Conservation (phyloP, 352 stramenopile species). For the Pythium sukuiense region DNA sequence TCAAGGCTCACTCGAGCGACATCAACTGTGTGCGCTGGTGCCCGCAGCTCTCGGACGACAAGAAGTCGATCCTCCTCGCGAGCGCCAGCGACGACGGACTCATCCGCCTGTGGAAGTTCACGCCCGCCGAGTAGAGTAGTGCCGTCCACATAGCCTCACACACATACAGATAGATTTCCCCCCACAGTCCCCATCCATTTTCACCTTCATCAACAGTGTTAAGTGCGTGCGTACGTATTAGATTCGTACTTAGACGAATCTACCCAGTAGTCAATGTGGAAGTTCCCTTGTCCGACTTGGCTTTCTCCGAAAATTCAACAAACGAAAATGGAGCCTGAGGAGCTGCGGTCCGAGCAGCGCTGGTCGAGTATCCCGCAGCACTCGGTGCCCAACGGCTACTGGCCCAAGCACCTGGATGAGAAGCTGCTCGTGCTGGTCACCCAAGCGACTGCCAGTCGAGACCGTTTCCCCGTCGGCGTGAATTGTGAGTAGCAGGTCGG, state of each 20-base stretch:
- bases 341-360: conserved; percentile 62
- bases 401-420: conserved; percentile 53
- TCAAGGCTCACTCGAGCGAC: conserved; percentile 66
- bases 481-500: conserved; percentile 55
- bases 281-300: not conserved
- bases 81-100: conserved; percentile 62
- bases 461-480: conserved; percentile 81
- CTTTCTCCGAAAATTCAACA: not conserved
- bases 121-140: conserved; percentile 24
- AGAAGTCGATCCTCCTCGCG: conserved; percentile 57
- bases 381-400: conserved; percentile 38
- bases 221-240: conserved; percentile 17
- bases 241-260: conserved; percentile 9
- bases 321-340: conserved; percentile 35
- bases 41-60: conserved; percentile 33
- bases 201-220: not conserved
- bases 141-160: not conserved
- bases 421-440: conserved; percentile 62
- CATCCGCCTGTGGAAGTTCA: conserved; percentile 71
- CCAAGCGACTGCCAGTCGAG: conserved; percentile 65
- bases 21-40: conserved; percentile 85
- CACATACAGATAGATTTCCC: conserved; percentile 5
- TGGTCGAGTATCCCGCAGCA: conserved; percentile 58
- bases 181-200: not conserved
- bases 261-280: conserved; percentile 5